Evolutionary conservation across 257 asterid species (phyloP).

Genomic region (Solanum sejunctum): DNA sequence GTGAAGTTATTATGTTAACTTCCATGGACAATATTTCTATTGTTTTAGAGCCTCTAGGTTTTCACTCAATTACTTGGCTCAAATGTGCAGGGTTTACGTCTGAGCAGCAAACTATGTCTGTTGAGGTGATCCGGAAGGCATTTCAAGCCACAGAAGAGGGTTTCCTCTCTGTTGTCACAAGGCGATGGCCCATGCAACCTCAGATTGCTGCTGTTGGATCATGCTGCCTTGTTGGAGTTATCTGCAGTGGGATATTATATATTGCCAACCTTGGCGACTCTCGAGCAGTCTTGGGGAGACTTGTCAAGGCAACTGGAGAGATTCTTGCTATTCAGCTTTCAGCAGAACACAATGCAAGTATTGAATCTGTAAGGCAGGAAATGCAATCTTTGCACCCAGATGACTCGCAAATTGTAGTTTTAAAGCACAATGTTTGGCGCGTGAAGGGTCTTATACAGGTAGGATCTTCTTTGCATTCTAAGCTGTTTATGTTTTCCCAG

Average conservation of each 20-base stretch:
- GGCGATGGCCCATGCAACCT: slow-evolving; percentile 43
- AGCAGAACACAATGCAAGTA: slow-evolving; percentile 52
- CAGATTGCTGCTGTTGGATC: slow-evolving; percentile 67
- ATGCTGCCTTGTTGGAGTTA: slow-evolving; percentile 54
- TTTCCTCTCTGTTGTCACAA: slow-evolving; percentile 36
- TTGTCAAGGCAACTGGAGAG: slow-evolving; percentile 58
- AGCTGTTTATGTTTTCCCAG: not conserved
- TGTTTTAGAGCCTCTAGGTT: not conserved
- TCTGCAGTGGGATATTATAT: slow-evolving; percentile 47
- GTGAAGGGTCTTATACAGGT: slow-evolving; percentile 71
- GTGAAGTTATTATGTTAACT: not conserved
- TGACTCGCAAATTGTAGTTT: slow-evolving; percentile 48
- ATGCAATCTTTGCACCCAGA: slow-evolving; percentile 51
- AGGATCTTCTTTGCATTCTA: not conserved
- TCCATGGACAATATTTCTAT: not conserved
- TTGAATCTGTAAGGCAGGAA: slow-evolving; percentile 53
- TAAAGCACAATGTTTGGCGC: slow-evolving; percentile 67
- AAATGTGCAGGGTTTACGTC: slow-evolving; percentile 34
- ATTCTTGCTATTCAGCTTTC: slow-evolving; percentile 48
- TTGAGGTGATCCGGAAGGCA: slow-evolving; percentile 48
- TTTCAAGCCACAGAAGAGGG: slow-evolving; percentile 67
- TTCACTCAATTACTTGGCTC: not conserved
- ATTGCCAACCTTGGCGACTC: slow-evolving; percentile 62
- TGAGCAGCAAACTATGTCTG: slow-evolving; percentile 44
- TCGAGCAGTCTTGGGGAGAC: slow-evolving; percentile 57